Evolutionary conservation across 2,329 filamentous ascomycete genomes (phyloP).

Genomic region (Leptographium galeiforme): DNA sequence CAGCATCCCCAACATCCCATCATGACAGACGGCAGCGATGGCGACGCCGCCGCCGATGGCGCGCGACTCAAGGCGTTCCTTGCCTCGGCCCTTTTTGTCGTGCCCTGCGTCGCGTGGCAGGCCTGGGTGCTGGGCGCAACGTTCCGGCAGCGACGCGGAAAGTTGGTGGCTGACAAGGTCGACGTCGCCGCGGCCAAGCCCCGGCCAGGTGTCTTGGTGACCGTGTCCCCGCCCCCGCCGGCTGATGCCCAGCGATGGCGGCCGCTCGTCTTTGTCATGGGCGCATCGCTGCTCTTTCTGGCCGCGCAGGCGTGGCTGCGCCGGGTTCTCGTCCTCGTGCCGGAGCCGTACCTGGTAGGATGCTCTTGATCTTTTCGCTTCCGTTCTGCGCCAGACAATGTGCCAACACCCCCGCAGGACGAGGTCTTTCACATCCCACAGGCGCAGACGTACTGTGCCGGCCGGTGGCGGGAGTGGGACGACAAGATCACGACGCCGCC

Average conservation of each 20-base stretch:
- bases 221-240: background rate
- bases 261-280: slow-evolving; percentile 6
- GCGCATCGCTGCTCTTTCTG: slow-evolving; percentile 14
- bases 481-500: slow-evolving; percentile 96
- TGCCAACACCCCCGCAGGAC: slow-evolving; percentile 38
- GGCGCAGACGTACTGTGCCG: slow-evolving; percentile 72
- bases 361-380: too few species aligned
- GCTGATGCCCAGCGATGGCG: slow-evolving; percentile 1
- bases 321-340: slow-evolving; percentile 25
- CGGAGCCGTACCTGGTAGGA: slow-evolving; percentile 40
- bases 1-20: background rate
- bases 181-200: background rate
- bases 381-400: too few species aligned
- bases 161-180: slow-evolving; percentile 2
- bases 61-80: slow-evolving; percentile 8
- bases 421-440: slow-evolving; percentile 86
- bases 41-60: slow-evolving; percentile 1
- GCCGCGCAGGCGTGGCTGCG: slow-evolving; percentile 24
- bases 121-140: slow-evolving; percentile 10
- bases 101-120: slow-evolving; percentile 11
- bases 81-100: slow-evolving; percentile 9
- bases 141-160: slow-evolving; percentile 9
- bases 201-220: background rate
- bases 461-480: slow-evolving; percentile 70
- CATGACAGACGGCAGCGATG: slow-evolving; percentile 1